phyloP scores from a whole-genome alignment of 208 protist genomes.

The Trypanosoma conorhini region DNA sequence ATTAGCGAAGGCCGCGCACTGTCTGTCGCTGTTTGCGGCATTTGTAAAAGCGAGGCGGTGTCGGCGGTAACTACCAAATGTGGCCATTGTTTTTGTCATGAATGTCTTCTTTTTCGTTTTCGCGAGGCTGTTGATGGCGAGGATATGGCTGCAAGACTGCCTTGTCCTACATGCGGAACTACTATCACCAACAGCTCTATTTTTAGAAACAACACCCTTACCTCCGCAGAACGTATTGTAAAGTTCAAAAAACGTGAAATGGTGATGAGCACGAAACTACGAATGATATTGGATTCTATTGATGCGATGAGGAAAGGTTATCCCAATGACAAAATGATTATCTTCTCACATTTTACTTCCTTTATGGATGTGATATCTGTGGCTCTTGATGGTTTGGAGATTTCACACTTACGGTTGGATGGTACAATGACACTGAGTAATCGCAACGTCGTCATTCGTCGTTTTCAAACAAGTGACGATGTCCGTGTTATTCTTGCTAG shows the following conservation, averaged over 20 bases:
- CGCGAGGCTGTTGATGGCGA: conserved; percentile 79
- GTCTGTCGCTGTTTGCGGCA: conserved; percentile 71
- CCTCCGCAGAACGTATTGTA: conserved; percentile 72
- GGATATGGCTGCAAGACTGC: conserved; percentile 51
- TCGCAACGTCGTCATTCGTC: conserved; percentile 79
- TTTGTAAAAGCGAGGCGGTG: conserved; percentile 73
- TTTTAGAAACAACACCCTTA: conserved; percentile 57
- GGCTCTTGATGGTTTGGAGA: conserved; percentile 58
- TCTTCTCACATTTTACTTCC: conserved; percentile 98
- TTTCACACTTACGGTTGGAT: conserved; percentile 87
- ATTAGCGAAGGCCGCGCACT: conserved; percentile 71
- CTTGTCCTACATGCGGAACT: conserved; percentile 59
- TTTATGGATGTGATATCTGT: conserved; percentile 97
- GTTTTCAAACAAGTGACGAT: conserved; percentile 58
- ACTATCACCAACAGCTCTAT: conserved; percentile 56
- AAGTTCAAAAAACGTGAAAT: conserved; percentile 69
- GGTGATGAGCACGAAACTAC: conserved; percentile 84
- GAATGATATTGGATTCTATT: conserved; percentile 78
- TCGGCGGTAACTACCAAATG: conserved; percentile 62
- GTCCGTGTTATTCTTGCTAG: conserved; percentile 92
- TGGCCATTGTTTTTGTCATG: conserved; percentile 86
- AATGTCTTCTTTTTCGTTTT: conserved; percentile 81
- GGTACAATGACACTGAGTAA: conserved; percentile 87
- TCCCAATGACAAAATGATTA: conserved; percentile 93
- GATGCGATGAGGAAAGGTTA: conserved; percentile 63